Evolutionary conservation across 257 asterid genomes (phyloP).

Genomic region (Verbascum thapsus): DNA sequence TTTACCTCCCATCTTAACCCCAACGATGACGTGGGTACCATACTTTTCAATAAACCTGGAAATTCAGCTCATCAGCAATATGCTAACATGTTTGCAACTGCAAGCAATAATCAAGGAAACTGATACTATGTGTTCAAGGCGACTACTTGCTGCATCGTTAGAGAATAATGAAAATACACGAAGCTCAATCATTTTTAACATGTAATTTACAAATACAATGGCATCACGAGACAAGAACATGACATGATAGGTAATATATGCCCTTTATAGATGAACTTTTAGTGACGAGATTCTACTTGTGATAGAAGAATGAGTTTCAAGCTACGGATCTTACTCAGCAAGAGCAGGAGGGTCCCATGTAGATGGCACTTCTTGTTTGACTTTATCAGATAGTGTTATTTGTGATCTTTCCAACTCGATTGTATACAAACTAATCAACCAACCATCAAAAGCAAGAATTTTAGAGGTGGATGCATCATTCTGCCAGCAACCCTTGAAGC

Average conservation of each 20-base stretch:
- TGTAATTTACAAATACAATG: too few relatives aligned
- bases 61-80: conserved; percentile 29
- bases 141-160: background rate
- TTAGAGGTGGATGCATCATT: conserved; percentile 81
- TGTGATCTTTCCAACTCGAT: conserved; percentile 78
- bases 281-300: background rate
- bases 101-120: background rate
- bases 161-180: too few relatives aligned
- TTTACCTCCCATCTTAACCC: conserved; percentile 98
- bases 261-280: background rate
- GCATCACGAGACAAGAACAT: background rate
- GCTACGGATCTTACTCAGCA: conserved; percentile 68
- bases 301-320: conserved; percentile 26
- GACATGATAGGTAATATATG: background rate
- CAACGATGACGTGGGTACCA: conserved; percentile 89
- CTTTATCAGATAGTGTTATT: conserved; percentile 58
- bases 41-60: conserved; percentile 92
- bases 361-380: conserved; percentile 76
- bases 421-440: conserved; percentile 80
- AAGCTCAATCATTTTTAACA: too few relatives aligned
- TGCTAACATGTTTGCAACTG: conserved; percentile 12
- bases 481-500: conserved; percentile 93
- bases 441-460: conserved; percentile 86
- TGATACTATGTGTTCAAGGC: background rate
- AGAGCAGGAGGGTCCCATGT: conserved; percentile 91